These are phyloP conservation scores for Suhomyces pyralidae DNA, from an alignment of 805 yeast species.

Conservation along the genomic window DNA sequence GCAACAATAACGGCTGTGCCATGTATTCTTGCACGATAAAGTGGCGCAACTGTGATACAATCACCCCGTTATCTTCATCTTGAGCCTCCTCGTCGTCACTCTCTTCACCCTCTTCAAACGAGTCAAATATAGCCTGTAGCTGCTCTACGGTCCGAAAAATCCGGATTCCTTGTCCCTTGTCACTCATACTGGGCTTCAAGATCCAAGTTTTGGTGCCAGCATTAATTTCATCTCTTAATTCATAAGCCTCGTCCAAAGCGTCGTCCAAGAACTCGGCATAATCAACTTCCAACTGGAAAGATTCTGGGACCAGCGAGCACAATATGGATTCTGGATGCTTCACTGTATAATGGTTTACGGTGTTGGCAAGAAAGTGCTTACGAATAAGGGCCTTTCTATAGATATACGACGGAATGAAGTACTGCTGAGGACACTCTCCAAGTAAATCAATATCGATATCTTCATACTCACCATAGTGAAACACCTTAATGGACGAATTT, in stretches of 20 bases:
- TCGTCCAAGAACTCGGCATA: conserved; percentile 96
- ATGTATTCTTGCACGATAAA: conserved; percentile 86
- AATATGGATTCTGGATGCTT: conserved; percentile 73
- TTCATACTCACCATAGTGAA: conserved; percentile 90
- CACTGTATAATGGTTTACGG: conserved; percentile 68
- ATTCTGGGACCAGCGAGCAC: conserved; percentile 61
- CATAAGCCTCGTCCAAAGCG: conserved; percentile 88
- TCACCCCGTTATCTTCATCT: conserved; percentile 56
- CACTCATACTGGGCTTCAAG: conserved; percentile 95
- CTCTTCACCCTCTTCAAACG: conserved; percentile 72
- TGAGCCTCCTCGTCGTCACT: conserved; percentile 39
- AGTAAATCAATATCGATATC: conserved; percentile 73
- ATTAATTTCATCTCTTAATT: conserved; percentile 74
- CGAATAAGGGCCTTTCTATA: conserved; percentile 89
- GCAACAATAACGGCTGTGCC: conserved; percentile 61
- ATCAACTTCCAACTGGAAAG: conserved; percentile 81
- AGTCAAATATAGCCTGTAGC: conserved; percentile 77
- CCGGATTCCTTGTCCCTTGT: conserved; percentile 93
- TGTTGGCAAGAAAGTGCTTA: conserved; percentile 84
- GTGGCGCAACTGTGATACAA: conserved; percentile 84
- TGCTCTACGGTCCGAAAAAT: conserved; percentile 76
- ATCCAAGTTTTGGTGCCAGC: conserved; percentile 68
- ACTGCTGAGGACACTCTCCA: conserved; percentile 40
- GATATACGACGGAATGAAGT: conserved; percentile 74
- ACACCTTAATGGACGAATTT: conserved; percentile 32